Base-by-base conservation (phyloP, 2,329 filamentous ascomycete genomes). In the Hymenotorrendiella dingleyae region DNA sequence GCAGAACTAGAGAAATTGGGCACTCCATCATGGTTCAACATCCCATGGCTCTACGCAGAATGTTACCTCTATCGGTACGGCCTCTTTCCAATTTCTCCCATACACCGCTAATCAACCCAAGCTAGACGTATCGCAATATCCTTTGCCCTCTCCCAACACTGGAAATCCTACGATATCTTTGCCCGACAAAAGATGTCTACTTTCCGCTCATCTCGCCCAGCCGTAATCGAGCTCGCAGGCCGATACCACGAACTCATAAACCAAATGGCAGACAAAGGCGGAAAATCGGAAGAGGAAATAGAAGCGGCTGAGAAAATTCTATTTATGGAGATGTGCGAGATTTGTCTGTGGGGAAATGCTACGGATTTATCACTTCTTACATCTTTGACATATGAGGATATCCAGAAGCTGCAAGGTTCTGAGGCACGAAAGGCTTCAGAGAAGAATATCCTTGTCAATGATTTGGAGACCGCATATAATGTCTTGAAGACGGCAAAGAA, bases 301-400 rank as follows among this genome's bases (percentile, higher is more conserved):
- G 74, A 78, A 22, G 77, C 83, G 43, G 81, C 86, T 0, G 86
- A 94, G 61, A 78, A 80, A 60, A 66, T 90, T 0, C 69, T 96
- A 20, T 97, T 97, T 67, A 74, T 74, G 19, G 91, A 97, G 62
- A 94, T 97, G 84, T 90, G 84, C 65, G 88, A 96, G 70, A 93
- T 96, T 55, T 96, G 90, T 62, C 76, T 97, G 2, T 97, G 91
- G 91, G 91, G 91, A 9, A 97, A 97, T 63, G 93, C 91, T 2
- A 97, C 91, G 0, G 93, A 97, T 63, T 72, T 97, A 11, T 94
- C 88, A 0, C 82, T 97, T 16, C 73, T 97, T 42, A 95, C 90
- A 0, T 89, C 84, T 55, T 74, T 96, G 43, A 87, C 85, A 2
- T 95, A 95, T 64, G 90, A 96, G 57, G 93, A 97, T 59, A 94